phyloP scores from a whole-genome alignment of 495 filamentous ascomycete genomes.

The Neurospora discreta region DNA sequence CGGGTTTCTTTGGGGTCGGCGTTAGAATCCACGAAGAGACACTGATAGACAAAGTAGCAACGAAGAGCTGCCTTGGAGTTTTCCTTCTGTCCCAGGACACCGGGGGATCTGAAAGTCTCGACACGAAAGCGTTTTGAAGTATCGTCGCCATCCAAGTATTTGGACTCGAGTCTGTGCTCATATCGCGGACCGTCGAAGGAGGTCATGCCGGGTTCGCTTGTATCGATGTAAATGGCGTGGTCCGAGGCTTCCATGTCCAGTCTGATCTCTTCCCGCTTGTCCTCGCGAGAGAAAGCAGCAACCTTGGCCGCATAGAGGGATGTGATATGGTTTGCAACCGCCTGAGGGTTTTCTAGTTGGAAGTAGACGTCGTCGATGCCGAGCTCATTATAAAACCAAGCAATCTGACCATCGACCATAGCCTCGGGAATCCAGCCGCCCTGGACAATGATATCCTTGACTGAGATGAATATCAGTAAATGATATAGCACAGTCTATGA shows the following conservation, averaged over 20 bases:
- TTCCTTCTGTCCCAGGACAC: conserved; percentile 42
- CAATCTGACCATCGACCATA: conserved; percentile 73
- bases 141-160: conserved; percentile 73
- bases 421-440: conserved; percentile 72
- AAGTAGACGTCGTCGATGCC: conserved; percentile 99
- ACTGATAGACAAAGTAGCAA: conserved; percentile 98
- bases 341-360: conserved; percentile 76
- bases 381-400: conserved; percentile 95
- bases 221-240: conserved; percentile 98
- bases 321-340: conserved; percentile 85
- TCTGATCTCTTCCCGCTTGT: conserved; percentile 86
- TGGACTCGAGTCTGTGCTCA: conserved; percentile 86
- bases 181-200: conserved; percentile 69
- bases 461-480: conserved; percentile 20
- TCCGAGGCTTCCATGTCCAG: conserved; percentile 90
- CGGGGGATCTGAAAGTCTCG: conserved; percentile 91
- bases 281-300: conserved; percentile 84
- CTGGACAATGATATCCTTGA: conserved; percentile 30
- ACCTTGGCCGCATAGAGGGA: conserved; percentile 97
- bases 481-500: background rate
- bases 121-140: conserved; percentile 66
- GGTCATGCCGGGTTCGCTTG: conserved; percentile 75
- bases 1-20: conserved; percentile 70
- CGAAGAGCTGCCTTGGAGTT: conserved; percentile 66
- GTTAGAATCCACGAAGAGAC: conserved; percentile 67